Percentiles rank a stretch among this genome's conserved stretches.
Evolutionary conservation across 306 rosid genomes (phyloP).

Genomic region (Quercus robur): DNA sequence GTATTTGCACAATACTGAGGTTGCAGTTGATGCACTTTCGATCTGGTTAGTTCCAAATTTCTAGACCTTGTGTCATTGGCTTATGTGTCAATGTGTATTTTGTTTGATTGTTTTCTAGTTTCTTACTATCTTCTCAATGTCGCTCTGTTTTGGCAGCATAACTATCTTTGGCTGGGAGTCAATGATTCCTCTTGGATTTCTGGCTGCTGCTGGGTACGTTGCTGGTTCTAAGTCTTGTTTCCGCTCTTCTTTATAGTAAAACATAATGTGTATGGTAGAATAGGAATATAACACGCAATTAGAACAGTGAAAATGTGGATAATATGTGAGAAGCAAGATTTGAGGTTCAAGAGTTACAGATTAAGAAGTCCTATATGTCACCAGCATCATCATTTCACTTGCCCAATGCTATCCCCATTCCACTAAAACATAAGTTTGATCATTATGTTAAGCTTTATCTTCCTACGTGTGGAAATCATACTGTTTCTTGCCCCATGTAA

Average conservation of each 20-base stretch:
- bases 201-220: slow-evolving; percentile 74
- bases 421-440: neutral
- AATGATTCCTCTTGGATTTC: slow-evolving; percentile 72
- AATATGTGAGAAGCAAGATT: neutral
- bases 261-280: no score
- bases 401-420: neutral
- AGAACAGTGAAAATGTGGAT: neutral
- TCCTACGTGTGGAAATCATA: neutral
- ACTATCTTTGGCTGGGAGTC: slow-evolving; percentile 75
- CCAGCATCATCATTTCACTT: neutral
- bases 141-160: slow-evolving; percentile 36
- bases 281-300: neutral
- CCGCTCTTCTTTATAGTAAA: neutral
- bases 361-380: neutral
- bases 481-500: no score
- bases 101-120: neutral
- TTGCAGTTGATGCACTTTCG: slow-evolving; percentile 65
- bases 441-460: neutral
- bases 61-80: neutral
- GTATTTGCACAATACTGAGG: slow-evolving; percentile 40
- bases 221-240: slow-evolving; percentile 12
- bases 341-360: neutral
- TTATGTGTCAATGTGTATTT: neutral
- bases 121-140: neutral
- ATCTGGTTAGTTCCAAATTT: slow-evolving; percentile 42